A percentile compares a stretch with the other conserved stretches of the same genome.
These are phyloP conservation scores for Carex cristatella DNA, from an alignment of 176 grass and related monocot species.

Conservation along the genomic window DNA sequence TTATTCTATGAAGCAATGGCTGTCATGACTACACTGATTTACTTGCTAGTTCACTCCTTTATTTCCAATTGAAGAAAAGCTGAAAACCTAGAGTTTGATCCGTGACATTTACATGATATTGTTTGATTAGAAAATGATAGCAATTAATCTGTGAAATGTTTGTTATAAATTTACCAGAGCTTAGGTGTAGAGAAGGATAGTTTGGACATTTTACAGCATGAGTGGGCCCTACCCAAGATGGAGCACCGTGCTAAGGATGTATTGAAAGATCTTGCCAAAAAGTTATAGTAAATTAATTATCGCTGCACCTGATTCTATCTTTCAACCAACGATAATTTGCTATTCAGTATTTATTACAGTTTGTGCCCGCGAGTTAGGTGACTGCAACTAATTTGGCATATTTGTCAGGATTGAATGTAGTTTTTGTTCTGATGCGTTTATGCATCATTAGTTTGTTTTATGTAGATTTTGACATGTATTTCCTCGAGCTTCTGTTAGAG, in stretches of 20 bases:
- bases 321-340: background rate
- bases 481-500: background rate
- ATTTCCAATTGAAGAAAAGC: background rate
- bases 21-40: background rate
- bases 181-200: constrained; percentile 88
- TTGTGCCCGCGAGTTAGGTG: background rate
- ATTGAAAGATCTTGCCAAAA: constrained; percentile 67
- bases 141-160: constrained; percentile 6
- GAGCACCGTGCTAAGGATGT: constrained; percentile 66
- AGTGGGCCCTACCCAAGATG: constrained; percentile 83
- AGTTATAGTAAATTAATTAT: constrained; percentile 25
- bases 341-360: background rate
- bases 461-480: constrained; percentile 1
- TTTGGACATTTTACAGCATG: constrained; percentile 94
- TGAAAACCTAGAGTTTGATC: background rate
- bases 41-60: background rate
- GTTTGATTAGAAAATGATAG: background rate
- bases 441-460: background rate
- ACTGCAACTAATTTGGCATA: background rate
- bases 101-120: background rate
- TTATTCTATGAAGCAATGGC: background rate
- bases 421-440: background rate
- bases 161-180: constrained; percentile 38
- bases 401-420: background rate
- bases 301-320: background rate